Base-by-base conservation (phyloP, 75 land plant genomes). In the Azolla pinnata region DNA sequence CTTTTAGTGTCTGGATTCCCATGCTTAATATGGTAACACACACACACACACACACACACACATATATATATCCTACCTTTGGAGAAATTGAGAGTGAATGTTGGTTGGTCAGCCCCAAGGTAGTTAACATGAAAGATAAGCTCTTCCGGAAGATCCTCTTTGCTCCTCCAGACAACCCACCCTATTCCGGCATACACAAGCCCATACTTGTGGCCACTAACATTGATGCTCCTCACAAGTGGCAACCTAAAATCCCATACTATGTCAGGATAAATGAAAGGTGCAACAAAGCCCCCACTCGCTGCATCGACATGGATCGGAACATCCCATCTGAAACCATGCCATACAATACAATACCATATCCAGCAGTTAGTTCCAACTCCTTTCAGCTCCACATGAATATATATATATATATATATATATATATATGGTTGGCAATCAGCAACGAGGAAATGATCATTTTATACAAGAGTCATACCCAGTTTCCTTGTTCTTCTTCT, bases 81-180 rank as follows among this genome's bases (percentile, higher is more conserved):
- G 8, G 89, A 86, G 65, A 86, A 86, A 53, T 86, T 86, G 53
- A 86, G 83, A 17, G 89, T 82, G 46, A 86, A 86, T 0, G 90
- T 86, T 17, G 90, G 86, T 44, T 86, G 86, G 65, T 85, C 86
- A 57, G 90, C 38, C 7, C 86, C 90, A 24, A 86, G 67, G 19
- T 86, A 86, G 62, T 86, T 86, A 38, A 86, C 80, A 65, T 83
- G 90, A 56, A 86, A 86, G 29, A 86, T 72, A 31, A 86, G 80
- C 34, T 82, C 86, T 0, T 86, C 86, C 7, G 90, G 86, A 35
- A 86, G 54, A 35, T 86, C 90, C 30, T 68, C 68, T 44, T 77
- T 76, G 59, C 63, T 67, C 57, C 81, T 76, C 86, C 90, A 86
- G 0, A 86, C 40, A 16, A 74, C 79, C 90, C 90, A 86, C 0